Evolutionary conservation across 2,329 filamentous ascomycete genomes (phyloP).

Genomic region (Phialophora expanda): DNA sequence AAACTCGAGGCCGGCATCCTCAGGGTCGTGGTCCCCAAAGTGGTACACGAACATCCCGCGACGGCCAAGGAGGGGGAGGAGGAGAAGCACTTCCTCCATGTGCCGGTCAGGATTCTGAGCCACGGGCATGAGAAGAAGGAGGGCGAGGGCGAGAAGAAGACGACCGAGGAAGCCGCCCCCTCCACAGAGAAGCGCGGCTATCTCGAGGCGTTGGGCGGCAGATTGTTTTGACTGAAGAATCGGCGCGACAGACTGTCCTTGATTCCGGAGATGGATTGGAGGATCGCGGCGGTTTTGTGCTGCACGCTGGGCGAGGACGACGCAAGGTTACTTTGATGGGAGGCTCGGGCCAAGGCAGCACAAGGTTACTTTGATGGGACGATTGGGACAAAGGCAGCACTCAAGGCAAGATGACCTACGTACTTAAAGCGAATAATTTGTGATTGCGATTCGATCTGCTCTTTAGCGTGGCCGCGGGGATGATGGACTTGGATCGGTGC

Average conservation of each 20-base stretch:
- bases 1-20: constrained; percentile 37
- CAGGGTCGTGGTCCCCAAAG: constrained; percentile 36
- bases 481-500: too few species aligned
- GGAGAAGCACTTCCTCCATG: constrained; percentile 2
- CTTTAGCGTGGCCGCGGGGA: too few species aligned
- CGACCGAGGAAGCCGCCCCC: background rate
- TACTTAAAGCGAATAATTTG: background rate
- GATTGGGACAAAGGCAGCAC: too few species aligned
- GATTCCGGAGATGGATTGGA: constrained; percentile 3
- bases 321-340: background rate
- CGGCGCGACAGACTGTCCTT: background rate
- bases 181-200: background rate
- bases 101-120: background rate
- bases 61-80: background rate
- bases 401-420: too few species aligned
- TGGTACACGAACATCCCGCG: background rate
- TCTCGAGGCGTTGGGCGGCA: background rate
- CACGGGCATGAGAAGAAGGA: background rate
- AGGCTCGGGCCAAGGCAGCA: too few species aligned
- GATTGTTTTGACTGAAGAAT: background rate
- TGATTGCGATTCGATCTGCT: too few species aligned
- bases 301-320: background rate
- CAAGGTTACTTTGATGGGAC: too few species aligned
- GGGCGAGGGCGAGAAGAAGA: background rate
- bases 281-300: background rate